These are phyloP conservation scores for Erythrophleum fordii DNA, from an alignment of 306 rosid species.

Conservation along the genomic window DNA sequence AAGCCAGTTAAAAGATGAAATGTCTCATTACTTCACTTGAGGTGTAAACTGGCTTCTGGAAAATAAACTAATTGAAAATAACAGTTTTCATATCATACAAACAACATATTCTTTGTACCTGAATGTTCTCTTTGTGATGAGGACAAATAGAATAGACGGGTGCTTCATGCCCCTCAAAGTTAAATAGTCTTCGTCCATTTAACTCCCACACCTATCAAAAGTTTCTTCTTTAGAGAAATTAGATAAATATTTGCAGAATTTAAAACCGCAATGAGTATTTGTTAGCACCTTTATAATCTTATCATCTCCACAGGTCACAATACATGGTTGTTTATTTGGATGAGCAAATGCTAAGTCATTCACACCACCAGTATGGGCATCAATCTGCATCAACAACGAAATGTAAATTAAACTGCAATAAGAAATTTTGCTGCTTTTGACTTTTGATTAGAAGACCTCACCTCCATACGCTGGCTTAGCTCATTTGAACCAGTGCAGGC, in stretches of 20 bases:
- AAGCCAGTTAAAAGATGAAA: background rate
- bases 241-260: slow-evolving; percentile 29
- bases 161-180: slow-evolving; percentile 85
- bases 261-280: slow-evolving; percentile 22
- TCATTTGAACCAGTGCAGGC: slow-evolving; percentile 67
- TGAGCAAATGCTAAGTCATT: slow-evolving; percentile 90
- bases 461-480: slow-evolving; percentile 73
- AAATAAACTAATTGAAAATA: slow-evolving; percentile 22
- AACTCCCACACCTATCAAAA: slow-evolving; percentile 79
- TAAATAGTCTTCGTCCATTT: slow-evolving; percentile 61
- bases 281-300: slow-evolving; percentile 73
- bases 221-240: slow-evolving; percentile 37
- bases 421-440: slow-evolving; percentile 27
- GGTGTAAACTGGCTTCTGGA: slow-evolving; percentile 20
- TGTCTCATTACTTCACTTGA: background rate
- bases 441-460: slow-evolving; percentile 42
- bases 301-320: slow-evolving; percentile 91
- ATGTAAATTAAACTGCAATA: slow-evolving; percentile 35
- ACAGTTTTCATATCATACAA: background rate
- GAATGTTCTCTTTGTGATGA: slow-evolving; percentile 87
- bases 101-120: slow-evolving; percentile 50
- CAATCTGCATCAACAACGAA: slow-evolving; percentile 55
- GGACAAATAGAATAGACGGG: slow-evolving; percentile 89
- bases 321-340: slow-evolving; percentile 74
- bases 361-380: slow-evolving; percentile 86